Evolutionary conservation across 2,329 filamentous ascomycete genomes (phyloP).

Genomic region (Ophiosphaerella korrae): DNA sequence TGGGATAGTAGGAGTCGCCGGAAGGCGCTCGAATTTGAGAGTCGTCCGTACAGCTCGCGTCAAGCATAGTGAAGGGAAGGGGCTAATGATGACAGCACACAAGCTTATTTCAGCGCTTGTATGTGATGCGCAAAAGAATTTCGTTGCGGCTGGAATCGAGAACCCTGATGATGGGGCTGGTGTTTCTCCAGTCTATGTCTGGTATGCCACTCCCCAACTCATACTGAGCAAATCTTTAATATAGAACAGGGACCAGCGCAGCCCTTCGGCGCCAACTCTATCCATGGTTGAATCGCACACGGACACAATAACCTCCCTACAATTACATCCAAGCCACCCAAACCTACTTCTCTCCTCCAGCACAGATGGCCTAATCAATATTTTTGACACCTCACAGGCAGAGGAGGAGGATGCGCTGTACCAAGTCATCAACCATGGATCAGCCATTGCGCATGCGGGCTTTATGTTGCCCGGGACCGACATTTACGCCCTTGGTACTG

Average conservation of each 20-base stretch:
- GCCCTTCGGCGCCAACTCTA: conserved; percentile 42
- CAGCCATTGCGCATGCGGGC: conserved; percentile 75
- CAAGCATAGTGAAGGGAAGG: neutral
- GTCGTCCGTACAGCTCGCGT: conserved; percentile 28
- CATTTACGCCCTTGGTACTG: conserved; percentile 75
- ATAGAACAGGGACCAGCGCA: conserved; percentile 48
- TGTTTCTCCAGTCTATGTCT: conserved; percentile 46
- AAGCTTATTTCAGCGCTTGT: conserved; percentile 68
- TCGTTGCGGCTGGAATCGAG: conserved; percentile 75
- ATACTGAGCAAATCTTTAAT: conserved; percentile 8
- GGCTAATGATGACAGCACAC: conserved; percentile 49
- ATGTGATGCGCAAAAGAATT: conserved; percentile 60
- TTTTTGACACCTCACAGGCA: conserved; percentile 68
- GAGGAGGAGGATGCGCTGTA: conserved; percentile 78
- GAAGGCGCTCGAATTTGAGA: conserved; percentile 49
- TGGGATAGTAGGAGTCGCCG: conserved; percentile 67
- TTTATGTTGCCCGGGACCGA: conserved; percentile 62
- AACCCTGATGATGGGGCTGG: conserved; percentile 59
- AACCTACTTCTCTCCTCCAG: conserved; percentile 74
- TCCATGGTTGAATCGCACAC: conserved; percentile 55
- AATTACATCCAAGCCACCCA: conserved; percentile 65
- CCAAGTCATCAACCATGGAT: conserved; percentile 78
- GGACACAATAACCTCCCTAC: conserved; percentile 66
- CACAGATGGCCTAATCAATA: conserved; percentile 78
- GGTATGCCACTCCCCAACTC: conserved; percentile 23